phyloP scores from a whole-genome alignment of 2,329 filamentous ascomycete genomes.

The Verticillium alfalfae region DNA sequence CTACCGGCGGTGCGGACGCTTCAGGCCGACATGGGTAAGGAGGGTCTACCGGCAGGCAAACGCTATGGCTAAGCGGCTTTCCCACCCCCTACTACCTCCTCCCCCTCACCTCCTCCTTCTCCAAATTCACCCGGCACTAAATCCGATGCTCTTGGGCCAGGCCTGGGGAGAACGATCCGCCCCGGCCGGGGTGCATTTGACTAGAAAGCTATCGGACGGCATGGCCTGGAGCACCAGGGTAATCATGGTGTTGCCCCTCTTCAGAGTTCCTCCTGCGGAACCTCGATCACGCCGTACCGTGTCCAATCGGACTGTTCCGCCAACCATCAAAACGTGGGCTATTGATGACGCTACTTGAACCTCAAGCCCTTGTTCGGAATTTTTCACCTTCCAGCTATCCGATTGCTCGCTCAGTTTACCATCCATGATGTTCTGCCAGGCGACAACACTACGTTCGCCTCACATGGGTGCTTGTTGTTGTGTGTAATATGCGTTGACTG shows the following conservation, averaged over 20 bases:
- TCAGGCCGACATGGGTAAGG: background rate
- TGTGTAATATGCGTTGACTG: too few relatives aligned
- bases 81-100: background rate
- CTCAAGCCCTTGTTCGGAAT: background rate
- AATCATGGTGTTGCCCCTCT: background rate
- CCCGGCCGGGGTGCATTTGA: background rate
- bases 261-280: background rate
- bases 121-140: background rate
- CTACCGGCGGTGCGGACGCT: background rate
- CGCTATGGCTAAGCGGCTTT: background rate
- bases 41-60: background rate
- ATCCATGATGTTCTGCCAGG: background rate
- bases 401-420: background rate
- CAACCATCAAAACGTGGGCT: background rate
- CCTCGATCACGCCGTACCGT: background rate
- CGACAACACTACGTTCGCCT: too few relatives aligned
- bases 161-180: background rate
- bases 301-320: background rate
- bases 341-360: background rate
- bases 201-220: background rate
- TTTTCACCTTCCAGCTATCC: background rate
- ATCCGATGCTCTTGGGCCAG: background rate
- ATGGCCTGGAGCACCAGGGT: background rate
- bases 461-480: too few relatives aligned
- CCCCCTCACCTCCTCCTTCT: background rate